Conservation (phyloP, 148 eudicot genomes). For the Beta vulgaris region DNA sequence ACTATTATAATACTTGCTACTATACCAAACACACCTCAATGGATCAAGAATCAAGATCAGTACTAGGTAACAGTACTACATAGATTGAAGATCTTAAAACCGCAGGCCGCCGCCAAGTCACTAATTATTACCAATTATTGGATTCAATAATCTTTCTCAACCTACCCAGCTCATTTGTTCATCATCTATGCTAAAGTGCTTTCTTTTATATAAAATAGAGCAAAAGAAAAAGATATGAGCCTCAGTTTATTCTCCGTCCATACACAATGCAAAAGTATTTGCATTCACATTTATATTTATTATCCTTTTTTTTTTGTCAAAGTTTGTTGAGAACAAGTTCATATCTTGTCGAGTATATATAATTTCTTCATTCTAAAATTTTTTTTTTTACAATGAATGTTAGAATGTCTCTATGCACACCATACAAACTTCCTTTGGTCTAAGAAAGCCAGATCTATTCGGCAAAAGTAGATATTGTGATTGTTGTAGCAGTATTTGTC, state of each 20-base stretch:
- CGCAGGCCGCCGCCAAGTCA: neutral
- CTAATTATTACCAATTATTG: slow-evolving; percentile 9
- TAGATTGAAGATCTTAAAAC: slow-evolving; percentile 3
- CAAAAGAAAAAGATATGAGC: neutral
- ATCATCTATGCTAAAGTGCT: neutral
- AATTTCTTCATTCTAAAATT: too few relatives aligned
- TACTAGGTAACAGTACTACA: neutral
- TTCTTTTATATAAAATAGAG: neutral
- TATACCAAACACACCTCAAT: neutral
- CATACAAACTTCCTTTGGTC: too few relatives aligned
- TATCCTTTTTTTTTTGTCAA: neutral
- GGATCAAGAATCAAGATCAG: neutral
- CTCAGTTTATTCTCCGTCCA: neutral
- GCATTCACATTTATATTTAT: neutral
- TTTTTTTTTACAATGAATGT: too few relatives aligned
- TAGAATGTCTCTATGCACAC: too few relatives aligned
- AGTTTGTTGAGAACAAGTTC: neutral
- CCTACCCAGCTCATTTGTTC: neutral
- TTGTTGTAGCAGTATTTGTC: too few relatives aligned
- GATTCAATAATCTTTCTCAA: neutral
- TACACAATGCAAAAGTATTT: neutral
- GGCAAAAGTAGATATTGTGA: too few relatives aligned
- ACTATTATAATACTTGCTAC: neutral
- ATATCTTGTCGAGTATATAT: too few relatives aligned
- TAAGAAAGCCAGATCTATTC: too few relatives aligned